Base-by-base conservation (phyloP, 192 early-diverging fungal species). In the Rhizoclosmatium sp. region DNA sequence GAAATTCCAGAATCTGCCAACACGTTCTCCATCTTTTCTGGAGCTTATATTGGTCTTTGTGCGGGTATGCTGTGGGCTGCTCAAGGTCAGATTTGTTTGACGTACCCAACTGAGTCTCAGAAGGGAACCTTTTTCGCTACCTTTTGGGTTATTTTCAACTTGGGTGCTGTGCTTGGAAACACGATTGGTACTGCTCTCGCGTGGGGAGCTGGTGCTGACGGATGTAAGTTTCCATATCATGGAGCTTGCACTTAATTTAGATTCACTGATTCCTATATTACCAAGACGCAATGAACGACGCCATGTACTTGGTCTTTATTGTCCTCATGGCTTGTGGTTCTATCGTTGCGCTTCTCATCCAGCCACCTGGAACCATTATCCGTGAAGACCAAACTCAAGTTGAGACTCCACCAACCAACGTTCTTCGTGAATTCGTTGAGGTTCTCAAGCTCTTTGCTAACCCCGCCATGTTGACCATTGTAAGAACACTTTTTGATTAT, bases 11-110 rank as follows among this genome's bases (percentile, higher is more conserved):
- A 73, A 21, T 59, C 48, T 56, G 71, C 71, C 48, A 31, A 31
- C 31, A 31, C 31, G 31, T 31, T 31, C 31, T 31, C 31, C 31
- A 31, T 31, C 31, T 31, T 31, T 31, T 31, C 31, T 31, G 31
- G 31, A 31, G 31, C 31, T 31, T 31, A 31, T 31, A 31, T 31
- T 47, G 95, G 95, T 79, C 68, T 94, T 23, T 93, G 93, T 71
- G 95, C 95, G 2, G 94, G 93, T 71, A 89, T 96, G 76, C 83
- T 94, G 64, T 82, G 81, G 81, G 74, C 81, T 45, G 74, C 81
- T 19, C 81, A 82, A 70, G 81, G 94, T 47, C 89, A 92, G 83
- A 94, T 96, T 78, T 93, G 94, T 91, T 87, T 94, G 31, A 31
- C 31, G 31, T 31, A 31, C 31, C 31, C 31, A 31, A 31, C 31